These are phyloP conservation scores for Fusarium algeriense DNA, from an alignment of 2,329 filamentous ascomycete species.

Conservation along the genomic window DNA sequence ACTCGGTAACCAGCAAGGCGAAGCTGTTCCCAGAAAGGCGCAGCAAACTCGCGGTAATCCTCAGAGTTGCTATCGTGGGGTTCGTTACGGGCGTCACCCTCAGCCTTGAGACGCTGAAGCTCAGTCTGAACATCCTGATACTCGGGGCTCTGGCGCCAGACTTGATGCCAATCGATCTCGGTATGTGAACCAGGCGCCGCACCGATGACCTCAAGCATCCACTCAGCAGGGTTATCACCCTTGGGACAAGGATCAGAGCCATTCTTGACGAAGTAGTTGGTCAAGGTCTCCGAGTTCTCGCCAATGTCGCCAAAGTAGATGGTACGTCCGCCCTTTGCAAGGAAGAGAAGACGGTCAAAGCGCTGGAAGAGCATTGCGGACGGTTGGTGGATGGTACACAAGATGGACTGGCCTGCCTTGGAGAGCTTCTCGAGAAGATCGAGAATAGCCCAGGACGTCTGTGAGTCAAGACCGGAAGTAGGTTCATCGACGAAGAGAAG, in stretches of 20 bases:
- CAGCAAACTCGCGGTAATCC: slow-evolving; percentile 81
- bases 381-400: slow-evolving; percentile 67
- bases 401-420: slow-evolving; percentile 61
- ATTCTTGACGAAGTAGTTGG: slow-evolving; percentile 40
- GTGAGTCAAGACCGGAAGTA: slow-evolving; percentile 66
- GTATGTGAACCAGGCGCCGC: slow-evolving; percentile 42
- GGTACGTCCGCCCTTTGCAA: slow-evolving; percentile 45
- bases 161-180: slow-evolving; percentile 44
- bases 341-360: slow-evolving; percentile 69
- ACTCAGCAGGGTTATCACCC: slow-evolving; percentile 45
- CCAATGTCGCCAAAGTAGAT: slow-evolving; percentile 47
- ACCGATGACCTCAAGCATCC: slow-evolving; percentile 47
- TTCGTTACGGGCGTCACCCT: slow-evolving; percentile 55
- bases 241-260: slow-evolving; percentile 35
- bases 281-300: slow-evolving; percentile 41
- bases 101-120: slow-evolving; percentile 66
- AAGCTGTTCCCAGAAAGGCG: slow-evolving; percentile 77
- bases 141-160: slow-evolving; percentile 56
- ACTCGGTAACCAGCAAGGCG: slow-evolving; percentile 76
- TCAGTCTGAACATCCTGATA: slow-evolving; percentile 64
- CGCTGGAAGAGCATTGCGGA: slow-evolving; percentile 54
- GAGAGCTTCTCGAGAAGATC: slow-evolving; percentile 76
- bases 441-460: slow-evolving; percentile 78
- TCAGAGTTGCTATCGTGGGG: slow-evolving; percentile 51
- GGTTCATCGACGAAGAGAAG: slow-evolving; percentile 68